A percentile compares a stretch with the other conserved stretches of the same genome.
Conservation (phyloP, 805 yeast genomes). For the Babjeviella inositovora region DNA sequence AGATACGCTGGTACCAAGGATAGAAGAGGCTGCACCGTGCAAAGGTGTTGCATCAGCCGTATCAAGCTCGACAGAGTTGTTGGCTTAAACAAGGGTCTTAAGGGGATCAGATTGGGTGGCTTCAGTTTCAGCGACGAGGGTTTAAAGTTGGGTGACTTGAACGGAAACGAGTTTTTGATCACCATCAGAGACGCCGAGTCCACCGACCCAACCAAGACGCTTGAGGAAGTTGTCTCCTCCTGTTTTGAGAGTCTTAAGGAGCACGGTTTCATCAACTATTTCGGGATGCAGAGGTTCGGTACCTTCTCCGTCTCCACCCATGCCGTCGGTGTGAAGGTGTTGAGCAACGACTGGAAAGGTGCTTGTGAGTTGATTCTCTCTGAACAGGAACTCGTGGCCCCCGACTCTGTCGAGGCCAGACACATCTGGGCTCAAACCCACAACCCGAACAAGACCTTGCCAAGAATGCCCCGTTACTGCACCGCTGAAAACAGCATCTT, state of each 20-base stretch:
- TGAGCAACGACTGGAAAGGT: conserved; percentile 60
- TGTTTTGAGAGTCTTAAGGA: conserved; percentile 42
- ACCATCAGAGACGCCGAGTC: conserved; percentile 61
- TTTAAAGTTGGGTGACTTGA: conserved; percentile 65
- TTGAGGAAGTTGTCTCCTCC: conserved; percentile 27
- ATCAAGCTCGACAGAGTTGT: conserved; percentile 63
- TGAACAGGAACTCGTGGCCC: conserved; percentile 73
- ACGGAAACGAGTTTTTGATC: conserved; percentile 80
- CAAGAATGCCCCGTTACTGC: conserved; percentile 75
- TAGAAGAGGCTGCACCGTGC: conserved; percentile 90
- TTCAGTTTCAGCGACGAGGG: conserved; percentile 49
- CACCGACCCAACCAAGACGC: conserved; percentile 10
- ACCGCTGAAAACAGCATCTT: conserved; percentile 72
- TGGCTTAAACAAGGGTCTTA: conserved; percentile 57
- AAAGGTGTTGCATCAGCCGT: conserved; percentile 52
- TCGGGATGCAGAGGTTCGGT: conserved; percentile 98
- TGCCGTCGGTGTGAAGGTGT: conserved; percentile 56
- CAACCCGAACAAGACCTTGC: conserved; percentile 49
- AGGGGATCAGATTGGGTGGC: conserved; percentile 70
- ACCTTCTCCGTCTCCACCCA: conserved; percentile 91
- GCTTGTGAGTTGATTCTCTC: conserved; percentile 70
- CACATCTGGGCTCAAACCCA: conserved; percentile 61
- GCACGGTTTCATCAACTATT: conserved; percentile 83
- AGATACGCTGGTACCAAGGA: conserved; percentile 94
- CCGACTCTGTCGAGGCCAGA: conserved; percentile 76